These are phyloP conservation scores for Globisporangium cystogenes DNA, from an alignment of 352 stramenopile species.

Conservation along the genomic window DNA sequence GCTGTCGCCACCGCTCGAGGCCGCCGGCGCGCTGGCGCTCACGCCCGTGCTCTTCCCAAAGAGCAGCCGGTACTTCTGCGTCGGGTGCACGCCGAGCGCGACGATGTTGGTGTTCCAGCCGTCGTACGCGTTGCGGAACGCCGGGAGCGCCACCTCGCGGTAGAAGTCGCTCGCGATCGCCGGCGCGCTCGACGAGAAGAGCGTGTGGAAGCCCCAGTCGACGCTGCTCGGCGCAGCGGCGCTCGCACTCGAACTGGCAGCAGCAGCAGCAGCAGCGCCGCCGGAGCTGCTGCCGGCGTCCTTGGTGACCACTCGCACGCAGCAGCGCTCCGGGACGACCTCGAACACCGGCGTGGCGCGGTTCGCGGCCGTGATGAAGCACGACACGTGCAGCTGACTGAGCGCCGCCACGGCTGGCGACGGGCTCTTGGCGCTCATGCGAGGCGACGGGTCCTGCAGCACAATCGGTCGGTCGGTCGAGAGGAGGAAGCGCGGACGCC, in stretches of 20 bases:
- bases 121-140: conserved; percentile 31
- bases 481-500: no score
- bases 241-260: neutral
- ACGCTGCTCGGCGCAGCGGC: conserved; percentile 10
- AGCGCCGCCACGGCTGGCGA: conserved; percentile 18
- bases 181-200: conserved; percentile 43
- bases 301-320: conserved; percentile 40
- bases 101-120: conserved; percentile 64
- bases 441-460: no score
- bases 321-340: conserved; percentile 32
- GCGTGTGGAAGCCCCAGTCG: conserved; percentile 57
- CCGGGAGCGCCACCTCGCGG: conserved; percentile 44
- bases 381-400: conserved; percentile 53
- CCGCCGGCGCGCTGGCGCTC: neutral
- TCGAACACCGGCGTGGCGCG: conserved; percentile 58
- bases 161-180: conserved; percentile 47
- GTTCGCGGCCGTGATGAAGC: conserved; percentile 68
- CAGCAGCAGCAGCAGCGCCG: neutral
- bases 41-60: conserved; percentile 50
- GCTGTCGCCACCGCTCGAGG: no score
- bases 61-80: conserved; percentile 62
- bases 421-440: conserved; percentile 1
- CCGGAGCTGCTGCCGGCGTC: neutral
- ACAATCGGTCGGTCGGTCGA: no score
- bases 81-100: conserved; percentile 59